Evolutionary conservation across 2,329 filamentous ascomycete species (phyloP), one percentile per base, ranked within the genome.

Genomic region (Akanthomyces muscarius): DNA sequence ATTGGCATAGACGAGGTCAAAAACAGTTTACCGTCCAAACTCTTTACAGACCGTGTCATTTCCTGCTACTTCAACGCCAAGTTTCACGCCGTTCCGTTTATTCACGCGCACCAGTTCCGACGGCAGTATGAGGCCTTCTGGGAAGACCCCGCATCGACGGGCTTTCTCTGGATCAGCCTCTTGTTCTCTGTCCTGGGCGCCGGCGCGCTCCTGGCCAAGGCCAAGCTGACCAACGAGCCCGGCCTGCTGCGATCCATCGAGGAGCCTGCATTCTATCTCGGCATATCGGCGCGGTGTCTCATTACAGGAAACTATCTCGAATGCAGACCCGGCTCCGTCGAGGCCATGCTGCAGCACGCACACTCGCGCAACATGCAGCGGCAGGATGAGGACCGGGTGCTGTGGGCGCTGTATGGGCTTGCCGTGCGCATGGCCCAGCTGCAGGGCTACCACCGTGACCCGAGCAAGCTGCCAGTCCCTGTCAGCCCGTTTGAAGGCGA

Each of bases 391-490:
- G 76, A 81, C 53, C 72, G 78, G 6, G 72, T 76, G 3, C 69
- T 82, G 25, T 83, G 81, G 81, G 75, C 78, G 5, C 73, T 81
- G 25, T 79, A 81, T 65, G 76, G 76, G 47, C 72, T 82, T 21
- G 75, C 77, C 5, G 75, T 78, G 3, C 77, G 81, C 6, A 74
- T 83, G 25, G 81, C 81, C 5, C 81, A 83, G 69, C 76, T 79
- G 7, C 77, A 81, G 70, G 81, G 81, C 16, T 83, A 83, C 63
- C 81, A 83, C 63, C 77, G 81, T 10, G 81, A 83, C 51, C 75
- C 79, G 3, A 71, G 71, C 28, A 74, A 76, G 65, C 71, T 82
- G 4, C 72, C 76, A 2, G 63, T 66, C 18, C 73, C 69, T 57
- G 73, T 83, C 38, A 77, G 76, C 2, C 76, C 80, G 0, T 83